Conservation (phyloP, 78 protist species). For the Planoprotostelium fungivorum region DNA sequence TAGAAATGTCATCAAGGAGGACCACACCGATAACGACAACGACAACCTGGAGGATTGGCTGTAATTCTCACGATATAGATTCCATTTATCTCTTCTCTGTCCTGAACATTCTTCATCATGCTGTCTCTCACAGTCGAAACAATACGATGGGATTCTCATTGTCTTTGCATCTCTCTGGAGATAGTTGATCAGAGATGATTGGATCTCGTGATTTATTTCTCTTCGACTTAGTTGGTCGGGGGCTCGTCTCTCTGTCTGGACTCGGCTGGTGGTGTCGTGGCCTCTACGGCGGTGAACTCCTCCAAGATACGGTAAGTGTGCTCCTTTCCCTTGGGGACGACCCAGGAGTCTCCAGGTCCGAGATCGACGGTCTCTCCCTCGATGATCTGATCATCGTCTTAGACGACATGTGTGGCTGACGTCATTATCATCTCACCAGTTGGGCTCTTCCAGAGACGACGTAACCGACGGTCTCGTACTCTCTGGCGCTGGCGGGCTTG, state of each 20-base stretch:
- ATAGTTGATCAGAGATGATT: too few species aligned
- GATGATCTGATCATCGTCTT: neutral
- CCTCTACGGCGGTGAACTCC: neutral
- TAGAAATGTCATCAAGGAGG: neutral
- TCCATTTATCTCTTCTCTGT: too few species aligned
- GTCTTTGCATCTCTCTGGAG: too few species aligned
- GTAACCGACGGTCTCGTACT: neutral
- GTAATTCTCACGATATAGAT: too few species aligned
- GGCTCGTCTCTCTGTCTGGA: neutral
- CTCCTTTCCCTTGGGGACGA: neutral
- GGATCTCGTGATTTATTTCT: too few species aligned
- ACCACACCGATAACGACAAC: neutral
- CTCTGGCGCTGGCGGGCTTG: neutral
- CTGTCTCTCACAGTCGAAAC: too few species aligned
- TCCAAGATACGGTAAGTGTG: neutral
- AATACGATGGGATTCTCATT: too few species aligned
- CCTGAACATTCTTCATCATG: too few species aligned
- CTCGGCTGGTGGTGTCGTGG: neutral
- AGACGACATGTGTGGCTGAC: neutral
- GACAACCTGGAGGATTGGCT: neutral
- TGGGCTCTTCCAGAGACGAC: neutral
- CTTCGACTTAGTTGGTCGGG: too few species aligned
- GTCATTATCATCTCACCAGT: neutral
- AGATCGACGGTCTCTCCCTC: neutral
- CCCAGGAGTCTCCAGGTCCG: neutral